Base-by-base conservation (phyloP, 257 asterid genomes). In the Plantago elongata region DNA sequence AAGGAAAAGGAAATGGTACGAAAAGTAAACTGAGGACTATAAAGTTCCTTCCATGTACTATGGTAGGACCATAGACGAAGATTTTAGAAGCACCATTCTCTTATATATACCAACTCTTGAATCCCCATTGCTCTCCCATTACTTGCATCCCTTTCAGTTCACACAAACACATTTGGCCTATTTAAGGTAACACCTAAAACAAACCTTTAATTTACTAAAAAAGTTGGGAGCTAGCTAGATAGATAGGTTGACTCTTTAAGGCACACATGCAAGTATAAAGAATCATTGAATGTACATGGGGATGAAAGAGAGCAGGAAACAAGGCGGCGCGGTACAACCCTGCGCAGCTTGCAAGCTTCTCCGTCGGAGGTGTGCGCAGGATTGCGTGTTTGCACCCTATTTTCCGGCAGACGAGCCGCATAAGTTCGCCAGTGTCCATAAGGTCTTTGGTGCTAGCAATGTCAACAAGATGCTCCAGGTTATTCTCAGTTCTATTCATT, bases 371-470 rank as follows among this genome's bases (percentile, higher is more conserved):
- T 89, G 97, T 45, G 89, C 84, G 1, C 87, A 82, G 60, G 97
- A 89, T 57, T 89, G 95, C 57, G 89, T 89, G 10, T 89, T 89
- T 60, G 87, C 95, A 1, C 94, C 97, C n/a, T 82, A 84, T 69
- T 89, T 89, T 67, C 97, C 97, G 8, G 97, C 97, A n/a, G 97
- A 89, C 45, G 90, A 89, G 65, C 97, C 97, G 13, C 95, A 86
- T 38, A 89, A 89, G 78, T 89, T 89, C 65, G 95, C 95, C 40
- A 84, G 94, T 66, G 95, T 89, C 64, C 95, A 89, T 68, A 89
- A 81, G 81, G 97, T 89, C 37, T 86, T 89, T 66, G 97, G 97
- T 50, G 97, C 97, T 62, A 86, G 97, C 84, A 89, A 89, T 68
- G 95, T 89, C 74, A 89, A 86, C 76, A 89, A 89, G 85, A 86